Percentiles rank a stretch among this genome's conserved stretches.
Evolutionary conservation across 75 land plant genomes (phyloP).

Genomic region (Azolla pinnata): DNA sequence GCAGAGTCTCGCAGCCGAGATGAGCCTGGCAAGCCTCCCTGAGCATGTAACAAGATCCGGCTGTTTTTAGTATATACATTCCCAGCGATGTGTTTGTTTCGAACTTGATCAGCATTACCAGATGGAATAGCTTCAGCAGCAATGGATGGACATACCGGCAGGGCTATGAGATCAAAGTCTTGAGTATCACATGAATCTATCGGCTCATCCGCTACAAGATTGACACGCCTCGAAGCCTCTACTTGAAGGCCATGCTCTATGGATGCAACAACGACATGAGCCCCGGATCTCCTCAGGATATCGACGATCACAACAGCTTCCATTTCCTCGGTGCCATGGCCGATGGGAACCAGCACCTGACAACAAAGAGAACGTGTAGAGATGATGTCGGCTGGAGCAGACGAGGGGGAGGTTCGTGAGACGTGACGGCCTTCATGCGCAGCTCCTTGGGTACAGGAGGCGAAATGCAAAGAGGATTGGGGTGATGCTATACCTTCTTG

Average conservation of each 20-base stretch:
- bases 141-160: conserved; percentile 33
- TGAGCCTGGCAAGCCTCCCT: conserved; percentile 99
- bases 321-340: conserved; percentile 61
- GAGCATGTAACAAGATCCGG: neutral
- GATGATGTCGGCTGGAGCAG: too few species aligned
- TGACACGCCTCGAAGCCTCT: conserved; percentile 50
- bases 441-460: too few species aligned
- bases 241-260: conserved; percentile 48
- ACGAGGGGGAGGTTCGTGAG: too few species aligned
- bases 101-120: too few species aligned
- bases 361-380: too few species aligned
- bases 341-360: conserved; percentile 83
- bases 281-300: conserved; percentile 60
- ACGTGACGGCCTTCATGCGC: too few species aligned
- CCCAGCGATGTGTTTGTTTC: too few species aligned
- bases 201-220: conserved; percentile 54
- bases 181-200: conserved; percentile 35
- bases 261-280: conserved; percentile 68
- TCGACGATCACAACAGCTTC: conserved; percentile 73
- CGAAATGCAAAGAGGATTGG: too few species aligned
- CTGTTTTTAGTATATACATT: neutral
- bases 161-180: conserved; percentile 49
- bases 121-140: neutral
- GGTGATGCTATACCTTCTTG: too few species aligned
- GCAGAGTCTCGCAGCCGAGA: conserved; percentile 66